phyloP scores from a whole-genome alignment of 176 grass and related monocot species.

The Carex cristatella region DNA sequence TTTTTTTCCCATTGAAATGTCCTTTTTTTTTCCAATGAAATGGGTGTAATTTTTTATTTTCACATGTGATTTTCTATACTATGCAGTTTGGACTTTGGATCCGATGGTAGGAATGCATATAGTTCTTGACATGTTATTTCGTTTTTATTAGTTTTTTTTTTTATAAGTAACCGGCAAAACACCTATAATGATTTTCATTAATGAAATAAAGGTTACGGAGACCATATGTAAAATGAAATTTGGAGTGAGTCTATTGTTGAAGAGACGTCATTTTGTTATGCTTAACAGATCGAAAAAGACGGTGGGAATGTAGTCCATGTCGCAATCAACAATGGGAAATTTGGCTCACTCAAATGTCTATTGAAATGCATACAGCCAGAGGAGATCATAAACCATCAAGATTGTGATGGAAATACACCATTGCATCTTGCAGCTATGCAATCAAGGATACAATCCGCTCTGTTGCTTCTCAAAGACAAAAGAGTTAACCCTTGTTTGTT shows the following conservation, averaged over 20 bases:
- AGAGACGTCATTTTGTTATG: neutral
- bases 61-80: too few species aligned
- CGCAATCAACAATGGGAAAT: constrained; percentile 22
- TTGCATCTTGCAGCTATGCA: constrained; percentile 42
- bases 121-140: neutral
- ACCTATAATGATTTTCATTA: too few species aligned
- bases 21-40: too few species aligned
- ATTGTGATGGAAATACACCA: constrained; percentile 39
- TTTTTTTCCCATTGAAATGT: too few species aligned
- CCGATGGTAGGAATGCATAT: neutral
- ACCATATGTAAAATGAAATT: too few species aligned
- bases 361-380: constrained; percentile 11
- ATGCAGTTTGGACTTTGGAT: neutral
- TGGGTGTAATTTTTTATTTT: too few species aligned
- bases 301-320: constrained; percentile 22
- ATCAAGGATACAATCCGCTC: constrained; percentile 15
- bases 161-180: too few species aligned
- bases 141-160: too few species aligned
- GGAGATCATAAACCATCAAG: constrained; percentile 31
- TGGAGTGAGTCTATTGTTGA: too few species aligned
- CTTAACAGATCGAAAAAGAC: neutral
- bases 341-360: constrained; percentile 17
- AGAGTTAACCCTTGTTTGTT: constrained; percentile 22
- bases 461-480: constrained; percentile 18
- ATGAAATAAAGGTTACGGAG: too few species aligned